Evolutionary conservation across 345 rosid species (phyloP).

Genomic region (Moringa oleifera): DNA sequence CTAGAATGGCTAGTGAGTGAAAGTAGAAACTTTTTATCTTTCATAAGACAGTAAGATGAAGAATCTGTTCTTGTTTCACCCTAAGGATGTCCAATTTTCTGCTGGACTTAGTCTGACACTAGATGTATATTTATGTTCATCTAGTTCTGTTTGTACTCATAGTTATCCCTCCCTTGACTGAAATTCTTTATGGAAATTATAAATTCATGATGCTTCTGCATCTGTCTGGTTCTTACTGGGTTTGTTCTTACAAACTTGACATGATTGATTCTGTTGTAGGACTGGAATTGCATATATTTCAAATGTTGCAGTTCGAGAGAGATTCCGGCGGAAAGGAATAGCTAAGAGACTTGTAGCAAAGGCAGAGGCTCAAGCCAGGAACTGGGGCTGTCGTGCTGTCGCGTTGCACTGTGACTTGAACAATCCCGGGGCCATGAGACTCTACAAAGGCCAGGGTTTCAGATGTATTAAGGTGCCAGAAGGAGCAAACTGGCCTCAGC

Average conservation of each 20-base stretch:
- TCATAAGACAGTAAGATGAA: too few species aligned
- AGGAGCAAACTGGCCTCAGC: constrained; percentile 84
- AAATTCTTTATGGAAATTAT: neutral
- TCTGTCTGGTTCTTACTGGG: neutral
- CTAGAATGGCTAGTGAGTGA: too few species aligned
- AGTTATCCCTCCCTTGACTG: too few species aligned
- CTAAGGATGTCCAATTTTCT: too few species aligned
- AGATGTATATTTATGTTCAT: too few species aligned
- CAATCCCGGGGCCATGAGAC: constrained; percentile 64
- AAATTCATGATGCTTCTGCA: neutral
- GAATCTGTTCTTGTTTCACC: too few species aligned
- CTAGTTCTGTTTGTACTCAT: too few species aligned
- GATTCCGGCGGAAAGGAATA: constrained; percentile 73
- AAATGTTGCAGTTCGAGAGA: constrained; percentile 82
- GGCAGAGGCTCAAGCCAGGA: constrained; percentile 79
- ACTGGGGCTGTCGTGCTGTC: constrained; percentile 83
- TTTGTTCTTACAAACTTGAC: neutral
- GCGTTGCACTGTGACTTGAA: constrained; percentile 80
- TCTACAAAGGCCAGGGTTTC: constrained; percentile 74
- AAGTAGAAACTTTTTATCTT: too few species aligned
- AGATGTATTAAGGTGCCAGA: constrained; percentile 66
- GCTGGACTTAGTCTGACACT: too few species aligned
- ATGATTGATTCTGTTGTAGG: constrained; percentile 28
- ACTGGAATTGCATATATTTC: constrained; percentile 90
- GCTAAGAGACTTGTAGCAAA: constrained; percentile 70